Percentiles rank a stretch among this genome's conserved stretches.
phyloP scores from a whole-genome alignment of 805 yeast species.

The Nakazawaea ernobii region DNA sequence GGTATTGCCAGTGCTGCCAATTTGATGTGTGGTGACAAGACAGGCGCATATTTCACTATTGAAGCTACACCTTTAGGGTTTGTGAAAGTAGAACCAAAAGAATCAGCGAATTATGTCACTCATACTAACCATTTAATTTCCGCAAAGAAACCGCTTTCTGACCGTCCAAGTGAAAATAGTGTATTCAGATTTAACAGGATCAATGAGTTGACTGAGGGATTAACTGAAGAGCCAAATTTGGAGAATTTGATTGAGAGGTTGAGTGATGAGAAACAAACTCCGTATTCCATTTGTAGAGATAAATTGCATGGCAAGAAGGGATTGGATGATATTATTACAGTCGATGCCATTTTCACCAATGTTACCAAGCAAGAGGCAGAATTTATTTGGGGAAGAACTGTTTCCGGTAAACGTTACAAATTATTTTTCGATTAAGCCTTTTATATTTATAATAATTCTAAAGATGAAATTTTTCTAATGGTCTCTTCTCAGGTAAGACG shows the following conservation, averaged over 20 bases:
- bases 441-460: background rate
- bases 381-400: constrained; percentile 11
- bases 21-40: constrained; percentile 20
- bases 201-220: constrained; percentile 12
- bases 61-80: constrained; percentile 19
- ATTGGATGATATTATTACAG: constrained; percentile 11
- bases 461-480: constrained; percentile 13
- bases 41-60: constrained; percentile 14
- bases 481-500: constrained; percentile 25
- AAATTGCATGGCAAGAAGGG: constrained; percentile 14
- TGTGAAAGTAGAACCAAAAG: constrained; percentile 13
- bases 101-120: constrained; percentile 13
- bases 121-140: constrained; percentile 21
- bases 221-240: constrained; percentile 12
- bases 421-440: constrained; percentile 9
- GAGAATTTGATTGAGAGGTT: constrained; percentile 17
- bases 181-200: constrained; percentile 14
- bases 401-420: constrained; percentile 8
- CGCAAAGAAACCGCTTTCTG: constrained; percentile 4
- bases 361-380: constrained; percentile 8
- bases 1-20: constrained; percentile 20
- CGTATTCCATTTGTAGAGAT: constrained; percentile 18
- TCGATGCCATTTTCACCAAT: constrained; percentile 11
- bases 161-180: constrained; percentile 16
- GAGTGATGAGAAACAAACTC: constrained; percentile 15